phyloP scores from a whole-genome alignment of 1,284 basidiomycete genomes.

The Cutaneotrichosporon daszewskae region DNA sequence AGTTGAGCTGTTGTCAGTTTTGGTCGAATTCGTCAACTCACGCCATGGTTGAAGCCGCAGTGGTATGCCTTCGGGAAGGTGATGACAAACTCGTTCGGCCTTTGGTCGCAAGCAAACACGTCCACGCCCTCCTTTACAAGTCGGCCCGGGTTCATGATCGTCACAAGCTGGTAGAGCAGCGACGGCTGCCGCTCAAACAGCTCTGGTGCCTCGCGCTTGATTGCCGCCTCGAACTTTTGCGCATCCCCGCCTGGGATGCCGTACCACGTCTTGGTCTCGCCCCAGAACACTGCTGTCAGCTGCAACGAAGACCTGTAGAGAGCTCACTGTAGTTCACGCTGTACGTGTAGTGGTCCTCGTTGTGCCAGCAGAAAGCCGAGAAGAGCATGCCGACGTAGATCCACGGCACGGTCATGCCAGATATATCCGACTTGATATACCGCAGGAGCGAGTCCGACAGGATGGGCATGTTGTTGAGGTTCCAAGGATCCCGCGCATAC shows the following conservation, averaged over 20 bases:
- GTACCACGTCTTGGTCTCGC: conserved; percentile 99
- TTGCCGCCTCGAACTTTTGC: conserved; percentile 92
- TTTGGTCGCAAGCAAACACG: conserved; percentile 90
- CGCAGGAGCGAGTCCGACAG: conserved; percentile 64
- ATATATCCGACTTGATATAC: conserved; percentile 98
- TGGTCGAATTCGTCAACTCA: conserved; percentile 48
- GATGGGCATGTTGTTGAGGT: conserved; percentile 95
- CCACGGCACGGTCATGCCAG: conserved; percentile 99
- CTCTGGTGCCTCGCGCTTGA: conserved; percentile 91
- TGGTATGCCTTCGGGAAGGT: conserved; percentile 99
- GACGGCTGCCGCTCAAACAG: conserved; percentile 98
- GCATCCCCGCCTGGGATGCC: conserved; percentile 92
- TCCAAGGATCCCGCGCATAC: conserved; percentile 92
- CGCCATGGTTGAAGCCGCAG: conserved; percentile 96
- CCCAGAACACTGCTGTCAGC: conserved; percentile 80
- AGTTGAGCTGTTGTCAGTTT: conserved; percentile 65
- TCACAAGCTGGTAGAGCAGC: conserved; percentile 93
- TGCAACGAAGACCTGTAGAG: conserved; percentile 16
- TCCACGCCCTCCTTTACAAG: conserved; percentile 84
- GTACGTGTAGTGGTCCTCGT: conserved; percentile 99
- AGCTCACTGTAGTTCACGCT: conserved; percentile 89
- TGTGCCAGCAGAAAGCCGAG: conserved; percentile 99
- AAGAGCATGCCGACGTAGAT: conserved; percentile 99
- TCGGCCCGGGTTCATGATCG: conserved; percentile 91
- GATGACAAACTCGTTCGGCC: conserved; percentile 94